phyloP scores from a whole-genome alignment of 768 basidiomycete species.

The Galerina marginata region DNA sequence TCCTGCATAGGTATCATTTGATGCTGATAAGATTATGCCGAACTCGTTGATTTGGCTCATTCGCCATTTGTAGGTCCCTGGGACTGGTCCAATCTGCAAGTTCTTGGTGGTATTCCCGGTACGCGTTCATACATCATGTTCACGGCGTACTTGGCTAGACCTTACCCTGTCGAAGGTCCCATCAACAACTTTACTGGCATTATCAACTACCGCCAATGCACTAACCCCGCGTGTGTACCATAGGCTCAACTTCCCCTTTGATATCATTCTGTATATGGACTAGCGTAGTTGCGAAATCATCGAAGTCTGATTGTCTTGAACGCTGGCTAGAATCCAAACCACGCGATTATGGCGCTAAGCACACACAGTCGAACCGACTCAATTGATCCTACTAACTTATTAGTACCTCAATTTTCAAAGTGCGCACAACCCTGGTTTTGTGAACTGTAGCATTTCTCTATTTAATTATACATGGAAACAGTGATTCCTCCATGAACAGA shows the following conservation, averaged over 20 bases:
- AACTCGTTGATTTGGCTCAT: neutral
- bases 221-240: conserved; percentile 2
- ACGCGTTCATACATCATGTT: conserved; percentile 2
- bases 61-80: conserved; percentile 25
- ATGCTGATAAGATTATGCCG: neutral
- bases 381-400: no score
- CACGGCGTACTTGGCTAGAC: neutral
- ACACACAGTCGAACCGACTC: no score
- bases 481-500: conserved; percentile 38
- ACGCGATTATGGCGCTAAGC: no score
- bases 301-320: no score
- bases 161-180: conserved; percentile 30
- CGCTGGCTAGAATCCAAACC: no score
- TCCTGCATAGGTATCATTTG: conserved; percentile 50
- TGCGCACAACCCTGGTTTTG: conserved; percentile 13
- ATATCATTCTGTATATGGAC: neutral
- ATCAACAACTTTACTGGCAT: conserved; percentile 42
- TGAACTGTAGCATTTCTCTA: conserved; percentile 45
- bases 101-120: conserved; percentile 29
- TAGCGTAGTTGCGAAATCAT: neutral
- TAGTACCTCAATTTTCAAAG: neutral
- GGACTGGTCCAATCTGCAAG: conserved; percentile 30
- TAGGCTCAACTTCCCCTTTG: neutral
- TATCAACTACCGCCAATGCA: conserved; percentile 32
- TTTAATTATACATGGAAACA: conserved; percentile 45